Conservation (phyloP, 768 basidiomycete species). For the Leccinum boreale region DNA sequence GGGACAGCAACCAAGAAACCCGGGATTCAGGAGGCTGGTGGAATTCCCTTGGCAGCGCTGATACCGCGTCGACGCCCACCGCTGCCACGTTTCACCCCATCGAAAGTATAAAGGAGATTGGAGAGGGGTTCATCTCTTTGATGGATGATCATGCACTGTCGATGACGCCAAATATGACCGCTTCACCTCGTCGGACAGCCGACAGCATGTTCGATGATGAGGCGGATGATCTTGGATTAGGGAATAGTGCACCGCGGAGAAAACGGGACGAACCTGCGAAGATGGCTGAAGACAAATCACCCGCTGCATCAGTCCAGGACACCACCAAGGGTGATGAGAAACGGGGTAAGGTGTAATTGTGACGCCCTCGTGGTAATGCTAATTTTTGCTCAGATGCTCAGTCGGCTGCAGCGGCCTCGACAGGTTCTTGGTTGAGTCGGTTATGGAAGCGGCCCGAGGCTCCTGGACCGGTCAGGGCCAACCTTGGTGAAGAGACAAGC, state of each 20-base stretch:
- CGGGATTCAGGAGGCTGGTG: slow-evolving; percentile 58
- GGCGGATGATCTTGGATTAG: slow-evolving; percentile 88
- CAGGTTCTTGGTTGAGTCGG: slow-evolving; percentile 76
- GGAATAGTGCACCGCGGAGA: slow-evolving; percentile 57
- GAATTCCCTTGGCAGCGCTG: slow-evolving; percentile 46
- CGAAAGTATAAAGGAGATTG: slow-evolving; percentile 39
- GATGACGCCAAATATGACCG: slow-evolving; percentile 26
- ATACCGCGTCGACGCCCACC: slow-evolving; percentile 58
- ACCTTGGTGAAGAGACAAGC: slow-evolving; percentile 83
- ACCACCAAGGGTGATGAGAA: slow-evolving; percentile 24
- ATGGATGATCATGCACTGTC: slow-evolving; percentile 64
- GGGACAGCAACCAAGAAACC: slow-evolving; percentile 32
- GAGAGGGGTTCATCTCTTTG: slow-evolving; percentile 74
- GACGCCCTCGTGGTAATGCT: not conserved
- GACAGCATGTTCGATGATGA: slow-evolving; percentile 43
- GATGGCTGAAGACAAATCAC: slow-evolving; percentile 23
- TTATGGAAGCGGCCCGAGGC: slow-evolving; percentile 72
- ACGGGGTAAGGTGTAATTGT: slow-evolving; percentile 25
- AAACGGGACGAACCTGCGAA: slow-evolving; percentile 31
- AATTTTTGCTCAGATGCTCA: slow-evolving; percentile 4
- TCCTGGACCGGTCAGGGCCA: slow-evolving; percentile 82
- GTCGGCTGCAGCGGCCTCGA: slow-evolving; percentile 28
- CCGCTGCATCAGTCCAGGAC: slow-evolving; percentile 17
- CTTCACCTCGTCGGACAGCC: slow-evolving; percentile 11
- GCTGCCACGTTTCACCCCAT: slow-evolving; percentile 61